Conservation (phyloP, 2,329 filamentous ascomycete genomes). For the Stachybotrys echinatus region DNA sequence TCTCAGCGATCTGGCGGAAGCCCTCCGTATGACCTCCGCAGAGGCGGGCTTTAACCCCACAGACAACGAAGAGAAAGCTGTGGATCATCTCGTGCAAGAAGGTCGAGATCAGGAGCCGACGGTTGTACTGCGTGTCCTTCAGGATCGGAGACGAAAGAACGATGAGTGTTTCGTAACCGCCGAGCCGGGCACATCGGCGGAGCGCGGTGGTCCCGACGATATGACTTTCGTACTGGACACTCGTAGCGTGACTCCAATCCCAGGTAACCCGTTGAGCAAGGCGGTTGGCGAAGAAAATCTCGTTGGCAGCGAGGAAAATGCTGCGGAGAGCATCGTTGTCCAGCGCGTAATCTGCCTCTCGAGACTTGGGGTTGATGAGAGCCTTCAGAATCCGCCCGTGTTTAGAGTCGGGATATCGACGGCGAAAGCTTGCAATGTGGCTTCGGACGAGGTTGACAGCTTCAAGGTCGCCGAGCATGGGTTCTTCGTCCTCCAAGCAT, state of each 20-base stretch:
- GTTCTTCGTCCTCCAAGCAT: slow-evolving; percentile 18
- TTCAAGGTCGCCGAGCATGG: slow-evolving; percentile 37
- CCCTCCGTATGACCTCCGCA: slow-evolving; percentile 56
- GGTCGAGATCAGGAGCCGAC: slow-evolving; percentile 56
- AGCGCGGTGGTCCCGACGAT: slow-evolving; percentile 61
- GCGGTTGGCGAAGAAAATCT: slow-evolving; percentile 55
- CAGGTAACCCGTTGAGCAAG: slow-evolving; percentile 54
- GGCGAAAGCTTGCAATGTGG: slow-evolving; percentile 38
- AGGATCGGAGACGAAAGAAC: slow-evolving; percentile 56
- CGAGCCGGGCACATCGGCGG: slow-evolving; percentile 35
- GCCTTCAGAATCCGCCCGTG: slow-evolving; percentile 53
- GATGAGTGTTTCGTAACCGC: slow-evolving; percentile 58
- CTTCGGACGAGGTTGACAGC: slow-evolving; percentile 44
- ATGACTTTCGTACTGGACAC: slow-evolving; percentile 44
- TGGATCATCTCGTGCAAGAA: slow-evolving; percentile 65
- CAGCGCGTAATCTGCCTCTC: slow-evolving; percentile 42
- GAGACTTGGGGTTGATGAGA: slow-evolving; percentile 46
- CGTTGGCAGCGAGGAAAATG: slow-evolving; percentile 57
- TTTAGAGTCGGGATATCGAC: slow-evolving; percentile 42
- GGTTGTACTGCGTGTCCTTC: slow-evolving; percentile 49
- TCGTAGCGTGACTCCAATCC: slow-evolving; percentile 53
- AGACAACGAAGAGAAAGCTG: slow-evolving; percentile 59
- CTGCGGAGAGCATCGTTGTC: slow-evolving; percentile 52
- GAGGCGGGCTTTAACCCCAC: slow-evolving; percentile 50
- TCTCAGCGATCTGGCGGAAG: slow-evolving; percentile 51